Percentiles rank a stretch among this genome's conserved stretches.
These are phyloP conservation scores for Aspergillus mulundensis DNA, from an alignment of 495 filamentous ascomycete species.

Conservation along the genomic window DNA sequence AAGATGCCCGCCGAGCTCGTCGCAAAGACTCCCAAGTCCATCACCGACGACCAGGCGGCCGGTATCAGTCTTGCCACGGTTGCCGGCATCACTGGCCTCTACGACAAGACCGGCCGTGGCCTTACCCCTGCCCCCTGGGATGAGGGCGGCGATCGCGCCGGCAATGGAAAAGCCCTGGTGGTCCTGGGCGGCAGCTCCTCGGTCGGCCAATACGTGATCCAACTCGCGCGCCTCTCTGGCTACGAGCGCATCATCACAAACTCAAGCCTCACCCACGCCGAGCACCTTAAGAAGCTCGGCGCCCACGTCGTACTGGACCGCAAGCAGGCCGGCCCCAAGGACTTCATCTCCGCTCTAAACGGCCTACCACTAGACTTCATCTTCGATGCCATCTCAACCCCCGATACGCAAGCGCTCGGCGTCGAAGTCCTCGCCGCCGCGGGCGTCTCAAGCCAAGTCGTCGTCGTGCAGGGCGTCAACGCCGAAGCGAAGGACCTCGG, in stretches of 20 bases:
- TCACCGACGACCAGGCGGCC: conserved; percentile 39
- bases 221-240: conserved; percentile 38
- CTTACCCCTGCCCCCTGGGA: conserved; percentile 20
- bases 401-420: conserved; percentile 14
- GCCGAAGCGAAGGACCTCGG: conserved; percentile 12
- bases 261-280: conserved; percentile 40
- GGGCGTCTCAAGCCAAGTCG: neutral
- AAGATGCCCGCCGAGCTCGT: conserved; percentile 28
- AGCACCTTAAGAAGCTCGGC: conserved; percentile 39
- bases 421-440: conserved; percentile 9
- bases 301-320: conserved; percentile 29
- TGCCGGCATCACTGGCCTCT: conserved; percentile 31
- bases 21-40: conserved; percentile 29
- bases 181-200: conserved; percentile 46
- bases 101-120: conserved; percentile 21
- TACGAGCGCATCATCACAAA: conserved; percentile 42
- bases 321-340: neutral
- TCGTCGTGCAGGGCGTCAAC: conserved; percentile 14
- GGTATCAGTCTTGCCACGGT: conserved; percentile 36
- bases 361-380: conserved; percentile 14
- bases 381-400: conserved; percentile 16
- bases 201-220: conserved; percentile 40
- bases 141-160: conserved; percentile 22
- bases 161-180: conserved; percentile 29
- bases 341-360: conserved; percentile 10